Conservation (phyloP, 2,329 filamentous ascomycete species). For the Aspergillus fijiensis region DNA sequence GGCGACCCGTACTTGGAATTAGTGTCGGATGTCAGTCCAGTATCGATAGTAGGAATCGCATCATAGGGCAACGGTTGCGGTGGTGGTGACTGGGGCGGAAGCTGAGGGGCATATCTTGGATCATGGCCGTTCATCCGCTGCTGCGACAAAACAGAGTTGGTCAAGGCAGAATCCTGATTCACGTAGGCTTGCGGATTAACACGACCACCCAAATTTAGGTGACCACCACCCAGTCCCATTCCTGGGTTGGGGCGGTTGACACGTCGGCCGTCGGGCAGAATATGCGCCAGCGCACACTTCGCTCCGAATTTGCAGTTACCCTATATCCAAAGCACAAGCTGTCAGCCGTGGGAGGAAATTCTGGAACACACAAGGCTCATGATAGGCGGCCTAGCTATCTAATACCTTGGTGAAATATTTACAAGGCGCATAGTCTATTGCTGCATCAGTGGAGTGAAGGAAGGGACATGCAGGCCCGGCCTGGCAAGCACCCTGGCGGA, state of each 20-base stretch:
- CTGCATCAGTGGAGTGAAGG: conserved; percentile 83
- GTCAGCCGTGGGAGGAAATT: conserved; percentile 17
- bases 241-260: conserved; percentile 70
- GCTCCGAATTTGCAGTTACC: conserved; percentile 99
- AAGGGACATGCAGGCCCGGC: conserved; percentile 95
- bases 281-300: conserved; percentile 95
- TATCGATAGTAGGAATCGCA: conserved; percentile 57
- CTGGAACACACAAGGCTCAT: neutral
- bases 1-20: conserved; percentile 78
- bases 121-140: conserved; percentile 58
- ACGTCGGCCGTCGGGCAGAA: conserved; percentile 87
- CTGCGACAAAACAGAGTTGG: conserved; percentile 67
- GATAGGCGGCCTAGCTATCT: neutral
- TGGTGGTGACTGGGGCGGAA: conserved; percentile 41
- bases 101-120: conserved; percentile 43
- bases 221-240: conserved; percentile 52
- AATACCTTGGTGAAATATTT: conserved; percentile 97
- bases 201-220: conserved; percentile 65
- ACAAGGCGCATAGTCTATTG: conserved; percentile 83
- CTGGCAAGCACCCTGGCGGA: conserved; percentile 91
- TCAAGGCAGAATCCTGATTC: conserved; percentile 69
- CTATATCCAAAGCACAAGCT: conserved; percentile 48
- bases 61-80: conserved; percentile 47
- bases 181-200: conserved; percentile 64
- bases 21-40: conserved; percentile 58